A percentile compares a stretch with the other conserved stretches of the same genome.
Evolutionary conservation across 768 basidiomycete species (phyloP).

Genomic region (Pholiota conissans): DNA sequence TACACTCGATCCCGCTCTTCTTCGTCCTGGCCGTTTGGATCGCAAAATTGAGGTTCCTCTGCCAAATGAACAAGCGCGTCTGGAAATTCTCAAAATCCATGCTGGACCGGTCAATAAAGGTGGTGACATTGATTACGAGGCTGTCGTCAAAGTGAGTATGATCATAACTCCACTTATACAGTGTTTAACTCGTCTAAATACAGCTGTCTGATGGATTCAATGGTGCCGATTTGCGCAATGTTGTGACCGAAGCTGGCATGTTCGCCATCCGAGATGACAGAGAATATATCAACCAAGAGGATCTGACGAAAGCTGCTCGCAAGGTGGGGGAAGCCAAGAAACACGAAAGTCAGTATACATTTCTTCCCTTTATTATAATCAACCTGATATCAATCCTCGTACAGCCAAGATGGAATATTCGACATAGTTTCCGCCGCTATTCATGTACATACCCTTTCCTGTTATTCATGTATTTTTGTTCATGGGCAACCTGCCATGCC

Average conservation of each 20-base stretch:
- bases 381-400: constrained; percentile 11
- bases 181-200: not conserved
- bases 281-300: constrained; percentile 92
- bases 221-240: constrained; percentile 94
- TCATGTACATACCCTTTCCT: constrained; percentile 14
- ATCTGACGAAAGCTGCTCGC: constrained; percentile 92
- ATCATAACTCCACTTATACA: not conserved
- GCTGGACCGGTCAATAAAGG: constrained; percentile 91
- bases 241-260: constrained; percentile 96
- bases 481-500: not conserved
- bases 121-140: constrained; percentile 96
- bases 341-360: constrained; percentile 79
- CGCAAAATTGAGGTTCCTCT: constrained; percentile 97
- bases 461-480: constrained; percentile 4
- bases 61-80: constrained; percentile 93
- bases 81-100: constrained; percentile 98
- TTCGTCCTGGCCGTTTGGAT: constrained; percentile 94
- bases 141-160: constrained; percentile 85
- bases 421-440: constrained; percentile 26
- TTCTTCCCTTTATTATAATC: not conserved
- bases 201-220: constrained; percentile 91
- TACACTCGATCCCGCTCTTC: constrained; percentile 93
- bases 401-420: constrained; percentile 58
- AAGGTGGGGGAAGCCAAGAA: constrained; percentile 98
- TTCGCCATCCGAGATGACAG: constrained; percentile 98